These are phyloP conservation scores for Sclerotinia nivalis DNA, from an alignment of 2,329 filamentous ascomycete genomes.

Conservation along the genomic window DNA sequence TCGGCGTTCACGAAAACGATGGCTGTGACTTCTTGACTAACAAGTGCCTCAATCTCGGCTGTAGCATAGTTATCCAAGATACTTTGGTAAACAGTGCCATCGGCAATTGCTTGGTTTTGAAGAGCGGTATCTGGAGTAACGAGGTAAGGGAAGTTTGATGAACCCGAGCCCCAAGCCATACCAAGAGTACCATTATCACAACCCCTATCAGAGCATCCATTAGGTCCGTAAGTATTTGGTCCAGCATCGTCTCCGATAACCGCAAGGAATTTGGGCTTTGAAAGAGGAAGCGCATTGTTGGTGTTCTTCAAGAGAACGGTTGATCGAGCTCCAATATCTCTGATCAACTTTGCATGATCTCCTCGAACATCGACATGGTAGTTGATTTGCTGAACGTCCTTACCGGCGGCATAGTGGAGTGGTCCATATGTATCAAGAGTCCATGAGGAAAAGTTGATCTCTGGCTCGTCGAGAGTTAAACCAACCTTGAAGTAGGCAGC, in stretches of 20 bases:
- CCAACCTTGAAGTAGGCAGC: slow-evolving; percentile 68
- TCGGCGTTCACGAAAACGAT: slow-evolving; percentile 90
- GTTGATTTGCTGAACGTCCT: slow-evolving; percentile 70
- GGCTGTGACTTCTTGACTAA: slow-evolving; percentile 64
- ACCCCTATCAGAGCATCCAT: slow-evolving; percentile 63
- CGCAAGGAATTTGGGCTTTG: slow-evolving; percentile 71
- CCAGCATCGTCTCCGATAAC: slow-evolving; percentile 84
- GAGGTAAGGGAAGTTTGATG: slow-evolving; percentile 73
- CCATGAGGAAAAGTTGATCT: slow-evolving; percentile 88
- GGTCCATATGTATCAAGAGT: slow-evolving; percentile 61
- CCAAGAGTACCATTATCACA: slow-evolving; percentile 64
- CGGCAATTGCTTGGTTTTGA: slow-evolving; percentile 60
- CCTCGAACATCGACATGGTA: slow-evolving; percentile 80
- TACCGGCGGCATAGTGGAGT: slow-evolving; percentile 48
- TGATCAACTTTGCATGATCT: slow-evolving; percentile 71
- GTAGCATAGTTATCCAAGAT: slow-evolving; percentile 68
- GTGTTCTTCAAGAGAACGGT: slow-evolving; percentile 89
- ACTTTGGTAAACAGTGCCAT: slow-evolving; percentile 64
- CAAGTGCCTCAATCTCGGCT: slow-evolving; percentile 62
- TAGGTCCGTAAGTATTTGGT: slow-evolving; percentile 53
- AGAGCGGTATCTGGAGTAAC: slow-evolving; percentile 74
- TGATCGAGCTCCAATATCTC: slow-evolving; percentile 74
- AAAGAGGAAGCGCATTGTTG: slow-evolving; percentile 70
- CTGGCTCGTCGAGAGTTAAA: slow-evolving; percentile 47
- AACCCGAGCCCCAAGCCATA: slow-evolving; percentile 80